Evolutionary conservation across 805 yeast species (phyloP), one percentile per base, ranked within the genome.

Genomic region (Grigorovia humatica): DNA sequence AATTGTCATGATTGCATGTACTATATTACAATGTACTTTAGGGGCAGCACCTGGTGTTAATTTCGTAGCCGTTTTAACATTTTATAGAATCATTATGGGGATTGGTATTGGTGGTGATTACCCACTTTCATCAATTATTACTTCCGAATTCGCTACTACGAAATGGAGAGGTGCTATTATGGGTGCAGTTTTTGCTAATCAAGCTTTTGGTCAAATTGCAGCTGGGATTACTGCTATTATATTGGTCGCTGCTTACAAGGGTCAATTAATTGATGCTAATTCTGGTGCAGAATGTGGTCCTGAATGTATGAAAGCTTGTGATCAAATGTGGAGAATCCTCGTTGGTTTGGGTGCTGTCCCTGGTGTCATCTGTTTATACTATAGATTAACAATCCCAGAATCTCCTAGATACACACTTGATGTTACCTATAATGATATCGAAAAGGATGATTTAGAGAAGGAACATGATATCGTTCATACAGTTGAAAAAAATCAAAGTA

Each of bases 61-160:
- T 64, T 84, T 88, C 63, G 79, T 80, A 52, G 95, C 93, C 45
- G 75, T 87, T 49, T 75, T 89, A 56, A 72, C 83, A 11, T 82
- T 84, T 64, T 83, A 81, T 73, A 85, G 96, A 80, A 82, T 88
- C 58, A 65, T 88, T 56, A 84, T 83, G 88, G 96, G 96, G 77
- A 83, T 89, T 62, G 96, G 96, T 81, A 89, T 88, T 61, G 96
- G 96, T 75, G 96, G 96, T 78, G 96, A 88, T 74, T 88, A 88
- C 70, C 96, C 96, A 59, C 77, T 89, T 63, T 87, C 96, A 17
- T 87, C 96, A n/a, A 84, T 88, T 68, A 88, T 88, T 58, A 84
- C 96, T 9, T 83, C 96, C 53, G 96, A 88, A 75, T 88, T 88
- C 64, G 79, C 96, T 29, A 87, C 96, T 54, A 88, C 96, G 59